Base-by-base conservation (phyloP, 345 rosid genomes). In the Punica granatum region DNA sequence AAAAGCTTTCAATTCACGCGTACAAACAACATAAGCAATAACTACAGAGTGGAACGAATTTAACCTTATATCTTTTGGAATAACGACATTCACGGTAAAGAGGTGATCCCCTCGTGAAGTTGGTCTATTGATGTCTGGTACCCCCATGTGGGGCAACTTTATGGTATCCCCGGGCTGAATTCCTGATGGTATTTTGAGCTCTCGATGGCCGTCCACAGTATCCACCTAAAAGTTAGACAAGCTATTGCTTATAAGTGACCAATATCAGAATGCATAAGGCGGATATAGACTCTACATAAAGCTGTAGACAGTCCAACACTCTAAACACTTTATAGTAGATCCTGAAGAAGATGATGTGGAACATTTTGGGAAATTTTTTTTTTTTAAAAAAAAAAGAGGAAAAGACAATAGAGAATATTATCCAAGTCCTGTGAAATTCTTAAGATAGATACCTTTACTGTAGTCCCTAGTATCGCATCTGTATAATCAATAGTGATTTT, bases 91-190 rank as follows among this genome's bases (percentile, higher is more conserved):
- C 77, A 90, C 87, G 34, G 78, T 74, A 72, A 90, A 93, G 69
- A 73, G 77, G 79, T 90, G 98, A 74, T 93, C 96, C 41, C 97
- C 97, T 46, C 98, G 86, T 63, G 82, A 61, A 58, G 85, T 79
- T 71, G 90, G 90, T 70, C 77, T 85, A 60, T 79, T 80, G n/a
- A 90, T 76, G 76, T 88, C 90, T 64, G 97, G 97, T 78, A 90
- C 92, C 58, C 98, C 98, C 86, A 88, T 79, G 25, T 70, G 60
- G 48, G 64, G 25, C 71, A 93, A 75, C 70, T 77, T 93, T 70
- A 93, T 64, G 19, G 81, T 76, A 65, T 86, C 96, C 6, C 97
- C 97, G 39, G 96, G 92, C 84, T 93, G 97, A 78, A 81, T 80
- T 66, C 97, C 98, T 7, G 85, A 36, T 39, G 96, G 97, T 72